Conservation (phyloP, 139 green algal species). For the Micromonas pusilla region DNA sequence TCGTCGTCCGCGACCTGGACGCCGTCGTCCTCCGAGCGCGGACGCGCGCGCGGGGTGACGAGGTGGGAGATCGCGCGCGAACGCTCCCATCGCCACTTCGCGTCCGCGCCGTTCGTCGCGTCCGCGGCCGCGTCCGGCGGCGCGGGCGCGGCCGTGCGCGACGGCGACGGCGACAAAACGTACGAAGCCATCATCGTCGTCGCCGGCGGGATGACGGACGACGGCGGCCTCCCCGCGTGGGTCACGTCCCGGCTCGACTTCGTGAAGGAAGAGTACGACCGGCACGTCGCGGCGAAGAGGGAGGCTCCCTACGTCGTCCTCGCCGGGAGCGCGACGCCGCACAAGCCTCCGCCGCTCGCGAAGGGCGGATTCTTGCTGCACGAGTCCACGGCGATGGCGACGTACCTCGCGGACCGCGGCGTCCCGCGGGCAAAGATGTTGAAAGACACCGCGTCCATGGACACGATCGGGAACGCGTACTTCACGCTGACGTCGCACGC, state of each 20-base stretch:
- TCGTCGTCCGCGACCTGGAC: too few species aligned
- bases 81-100: too few species aligned
- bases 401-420: conserved; percentile 14
- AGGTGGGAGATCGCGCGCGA: too few species aligned
- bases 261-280: background rate
- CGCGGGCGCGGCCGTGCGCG: too few species aligned
- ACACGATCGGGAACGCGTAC: conserved; percentile 39
- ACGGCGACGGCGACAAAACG: background rate
- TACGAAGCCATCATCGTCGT: conserved; percentile 22
- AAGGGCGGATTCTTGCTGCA: conserved; percentile 21
- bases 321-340: conserved; percentile 23
- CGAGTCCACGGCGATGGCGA: conserved; percentile 24
- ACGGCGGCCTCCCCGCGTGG: conserved; percentile 21
- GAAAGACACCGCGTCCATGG: conserved; percentile 30
- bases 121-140: too few species aligned
- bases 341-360: conserved; percentile 23
- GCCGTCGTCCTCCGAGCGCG: too few species aligned
- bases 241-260: conserved; percentile 22
- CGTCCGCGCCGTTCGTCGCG: too few species aligned
- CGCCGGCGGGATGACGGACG: conserved; percentile 4
- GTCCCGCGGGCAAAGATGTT: conserved; percentile 19
- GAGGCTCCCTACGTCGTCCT: conserved; percentile 4
- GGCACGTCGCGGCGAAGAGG: background rate
- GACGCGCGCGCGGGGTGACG: too few species aligned
- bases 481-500: conserved; percentile 27